Evolutionary conservation across 2,329 filamentous ascomycete species (phyloP).

Genomic region (Dactylellina sp.): DNA sequence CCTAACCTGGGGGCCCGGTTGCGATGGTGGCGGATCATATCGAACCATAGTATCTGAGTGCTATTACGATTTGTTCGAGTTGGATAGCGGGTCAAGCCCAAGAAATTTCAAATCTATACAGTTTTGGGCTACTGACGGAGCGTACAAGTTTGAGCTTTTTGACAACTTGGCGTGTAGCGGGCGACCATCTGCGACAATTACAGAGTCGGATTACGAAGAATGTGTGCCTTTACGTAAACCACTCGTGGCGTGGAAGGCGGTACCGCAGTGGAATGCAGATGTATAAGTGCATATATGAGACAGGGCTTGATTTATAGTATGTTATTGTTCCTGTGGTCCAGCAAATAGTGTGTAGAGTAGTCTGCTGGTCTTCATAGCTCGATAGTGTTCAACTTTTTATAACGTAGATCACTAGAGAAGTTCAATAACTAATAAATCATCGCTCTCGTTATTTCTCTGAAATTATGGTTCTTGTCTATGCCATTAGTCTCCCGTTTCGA

Average conservation of each 20-base stretch:
- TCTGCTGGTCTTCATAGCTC: no score
- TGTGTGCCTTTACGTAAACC: constrained; percentile 1
- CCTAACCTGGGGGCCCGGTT: constrained; percentile 13
- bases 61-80: constrained; percentile 12
- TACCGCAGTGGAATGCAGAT: constrained; percentile 27
- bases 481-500: no score
- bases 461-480: no score
- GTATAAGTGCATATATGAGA: constrained; percentile 8
- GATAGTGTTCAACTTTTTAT: no score
- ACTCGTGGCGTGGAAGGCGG: background rate
- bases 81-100: constrained; percentile 1
- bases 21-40: background rate
- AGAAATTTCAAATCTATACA: constrained; percentile 8
- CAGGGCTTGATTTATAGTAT: no score
- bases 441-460: no score
- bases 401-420: no score
- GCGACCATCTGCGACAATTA: constrained; percentile 12
- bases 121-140: constrained; percentile 7
- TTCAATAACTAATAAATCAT: no score
- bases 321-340: no score
- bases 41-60: constrained; percentile 8
- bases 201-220: background rate
- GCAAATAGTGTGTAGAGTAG: no score
- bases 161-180: constrained; percentile 17
- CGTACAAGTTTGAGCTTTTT: constrained; percentile 17